Conservation (phyloP, 441 rosid genomes). For the Aleurites moluccanus region DNA sequence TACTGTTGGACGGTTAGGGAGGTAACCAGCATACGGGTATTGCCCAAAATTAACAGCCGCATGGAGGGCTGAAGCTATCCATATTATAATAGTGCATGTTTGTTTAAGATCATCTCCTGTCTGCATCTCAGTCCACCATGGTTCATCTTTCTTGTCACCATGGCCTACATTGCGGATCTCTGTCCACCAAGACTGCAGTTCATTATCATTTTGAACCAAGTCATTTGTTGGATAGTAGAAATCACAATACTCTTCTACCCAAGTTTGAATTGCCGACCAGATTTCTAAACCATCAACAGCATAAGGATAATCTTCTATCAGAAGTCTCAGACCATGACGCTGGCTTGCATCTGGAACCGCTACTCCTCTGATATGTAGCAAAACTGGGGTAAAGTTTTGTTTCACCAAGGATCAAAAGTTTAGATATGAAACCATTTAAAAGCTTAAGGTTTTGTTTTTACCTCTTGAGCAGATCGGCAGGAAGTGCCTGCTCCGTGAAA, state of each 20-base stretch:
- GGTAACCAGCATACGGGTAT: conserved; percentile 85
- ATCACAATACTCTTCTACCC: conserved; percentile 77
- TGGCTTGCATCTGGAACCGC: conserved; percentile 53
- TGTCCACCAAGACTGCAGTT: conserved; percentile 86
- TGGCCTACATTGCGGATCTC: conserved; percentile 68
- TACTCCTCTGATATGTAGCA: conserved; percentile 59
- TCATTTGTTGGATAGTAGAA: conserved; percentile 62
- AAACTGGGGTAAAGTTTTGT: conserved; percentile 13
- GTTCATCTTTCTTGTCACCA: conserved; percentile 65
- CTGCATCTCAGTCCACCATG: conserved; percentile 77
- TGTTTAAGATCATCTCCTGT: conserved; percentile 53
- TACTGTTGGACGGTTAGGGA: conserved; percentile 82
- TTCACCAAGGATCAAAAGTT: not conserved
- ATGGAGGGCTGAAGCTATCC: conserved; percentile 91
- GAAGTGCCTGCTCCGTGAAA: conserved; percentile 81
- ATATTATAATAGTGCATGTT: conserved; percentile 72
- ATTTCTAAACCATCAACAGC: conserved; percentile 88
- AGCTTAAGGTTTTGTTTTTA: conserved; percentile 20
- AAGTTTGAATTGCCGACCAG: conserved; percentile 79
- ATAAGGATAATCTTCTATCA: conserved; percentile 84
- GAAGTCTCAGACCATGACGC: conserved; percentile 52
- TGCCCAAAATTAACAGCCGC: conserved; percentile 95
- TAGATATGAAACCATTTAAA: not conserved
- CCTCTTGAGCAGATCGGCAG: conserved; percentile 76
- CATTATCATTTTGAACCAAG: conserved; percentile 52